These are phyloP conservation scores for Microbotryomycetes sp. DNA, from an alignment of 1,284 basidiomycete genomes.

Conservation along the genomic window DNA sequence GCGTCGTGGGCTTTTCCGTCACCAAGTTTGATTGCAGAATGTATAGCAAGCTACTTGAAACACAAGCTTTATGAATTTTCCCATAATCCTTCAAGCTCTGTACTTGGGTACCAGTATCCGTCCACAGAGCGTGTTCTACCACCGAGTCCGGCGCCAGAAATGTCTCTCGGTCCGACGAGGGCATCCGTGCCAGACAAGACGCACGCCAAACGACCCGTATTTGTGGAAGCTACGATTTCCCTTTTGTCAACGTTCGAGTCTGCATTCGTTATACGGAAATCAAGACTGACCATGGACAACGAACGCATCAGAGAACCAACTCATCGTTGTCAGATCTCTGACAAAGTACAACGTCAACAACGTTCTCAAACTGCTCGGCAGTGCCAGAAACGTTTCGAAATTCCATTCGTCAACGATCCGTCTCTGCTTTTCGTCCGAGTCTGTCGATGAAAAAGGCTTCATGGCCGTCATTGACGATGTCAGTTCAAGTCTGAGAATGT, in stretches of 20 bases:
- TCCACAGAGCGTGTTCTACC: slow-evolving; percentile 23
- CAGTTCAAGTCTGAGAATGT: slow-evolving; percentile 8
- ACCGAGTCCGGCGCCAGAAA: slow-evolving; percentile 20
- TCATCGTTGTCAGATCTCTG: slow-evolving; percentile 20
- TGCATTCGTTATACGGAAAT: not conserved
- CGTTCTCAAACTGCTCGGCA: slow-evolving; percentile 13
- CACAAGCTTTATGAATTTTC: too few relatives aligned
- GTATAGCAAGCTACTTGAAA: too few relatives aligned
- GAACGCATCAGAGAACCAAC: slow-evolving; percentile 23
- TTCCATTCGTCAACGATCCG: slow-evolving; percentile 12
- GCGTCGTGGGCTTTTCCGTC: too few relatives aligned
- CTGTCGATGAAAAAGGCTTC: not conserved
- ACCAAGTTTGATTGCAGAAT: too few relatives aligned
- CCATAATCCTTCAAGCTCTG: slow-evolving; percentile 1
- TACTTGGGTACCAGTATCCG: slow-evolving; percentile 22
- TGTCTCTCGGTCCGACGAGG: slow-evolving; percentile 24
- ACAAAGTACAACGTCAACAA: slow-evolving; percentile 21
- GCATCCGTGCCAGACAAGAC: slow-evolving; percentile 21
- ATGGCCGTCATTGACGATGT: not conserved
- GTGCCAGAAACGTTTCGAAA: slow-evolving; percentile 11
- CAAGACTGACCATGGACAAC: slow-evolving; percentile 20
- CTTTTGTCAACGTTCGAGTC: not conserved
- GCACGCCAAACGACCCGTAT: slow-evolving; percentile 17
- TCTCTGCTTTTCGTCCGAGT: not conserved
- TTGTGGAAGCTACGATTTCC: slow-evolving; percentile 19